Base-by-base conservation (phyloP, 78 protist species). In the Planoprotostelium fungivorum region DNA sequence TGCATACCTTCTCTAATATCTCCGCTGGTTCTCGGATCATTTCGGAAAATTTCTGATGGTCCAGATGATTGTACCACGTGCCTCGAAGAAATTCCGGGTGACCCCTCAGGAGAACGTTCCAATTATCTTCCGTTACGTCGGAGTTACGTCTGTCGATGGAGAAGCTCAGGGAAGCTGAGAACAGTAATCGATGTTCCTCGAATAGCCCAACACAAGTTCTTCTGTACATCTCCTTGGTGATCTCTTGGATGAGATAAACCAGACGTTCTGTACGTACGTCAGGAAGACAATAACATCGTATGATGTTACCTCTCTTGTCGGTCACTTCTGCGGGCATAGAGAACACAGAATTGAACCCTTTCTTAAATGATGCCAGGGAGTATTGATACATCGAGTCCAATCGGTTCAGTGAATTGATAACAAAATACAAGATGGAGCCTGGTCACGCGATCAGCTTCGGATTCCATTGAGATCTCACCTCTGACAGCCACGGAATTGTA, bases 301-400 rank as follows among this genome's bases (percentile, higher is more conserved):
- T n/a, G n/a, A n/a, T n/a, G n/a, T 16, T 51, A 51, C 73, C 73
- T 25, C 16, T 51, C 16, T 51, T 5, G 16, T 25, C 73, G 31
- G n/a, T 86, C 37, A 39, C 63, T 83, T 29, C 35, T 86, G 16
- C 34, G 9, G 36, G 1, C 1, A 9, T 5, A 51, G 73, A 16
- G 16, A 51, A 51, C 16, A 51, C 16, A 51, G 73, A 51, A 51
- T 31, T 28, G 86, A 89, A 89, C 9, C 85, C 84, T 0, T 1
- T 16, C 84, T 29, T 63, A 23, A 94, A 96, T 89, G 93, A 94
- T 84, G 88, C 84, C 29, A 97, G 91, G 31, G 97, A 94, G 91
- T 84, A 95, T 84, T 93, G 97, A 87, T 98, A 98, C 97, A 96
- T 95, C 90, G 86, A 92, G 87, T 94, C 90, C 36, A 98, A 88